Base-by-base conservation (phyloP, 768 basidiomycete genomes). In the Pleurotus ostreatus region DNA sequence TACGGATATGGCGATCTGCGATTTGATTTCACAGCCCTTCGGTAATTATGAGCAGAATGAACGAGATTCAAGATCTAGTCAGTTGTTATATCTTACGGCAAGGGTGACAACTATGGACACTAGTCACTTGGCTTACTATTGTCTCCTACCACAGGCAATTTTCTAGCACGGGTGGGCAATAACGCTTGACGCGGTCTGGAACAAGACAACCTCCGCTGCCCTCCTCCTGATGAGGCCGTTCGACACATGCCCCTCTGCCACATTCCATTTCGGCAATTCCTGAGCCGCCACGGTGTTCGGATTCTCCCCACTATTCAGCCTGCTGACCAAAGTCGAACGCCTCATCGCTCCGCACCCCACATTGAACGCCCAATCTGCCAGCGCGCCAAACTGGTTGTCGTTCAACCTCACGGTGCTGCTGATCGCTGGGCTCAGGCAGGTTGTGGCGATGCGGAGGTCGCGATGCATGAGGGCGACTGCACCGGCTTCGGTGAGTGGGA, bases 301-400 rank as follows among this genome's bases (percentile, higher is more conserved):
- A 41, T 68, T 57, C 54, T 70, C 62, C 3, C 69, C 70, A 22
- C 45, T 57, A 43, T 72, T 71, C 23, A 72, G 59, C 39, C 72
- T 55, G 57, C 61, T 65, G 55, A 71, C 49, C 52, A 72, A 57
- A 1, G 65, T 71, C 20, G 71, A 71, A 4, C 54, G 57, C 37
- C 52, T 58, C 9, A 62, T 57, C 46, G 59, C 63, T 4, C 59
- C 67, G 49, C 68, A 69, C 7, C 69, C 68, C 6, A 60, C 62
- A 38, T 71, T 71, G 57, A 69, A 70, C 12, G 70, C 59, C 63
- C 64, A 69, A 9, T 65, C 62, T 1, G 65, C 61, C 25, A 74
- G 57, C 8, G 72, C 71, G n/a, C 70, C 71, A 59, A 65, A 68
- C 58, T 72, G 70, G 51, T 72, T 71, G 9, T 62, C 70, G 43